Base-by-base conservation (phyloP, 768 basidiomycete species). In the Pleurotus pulmonarius region DNA sequence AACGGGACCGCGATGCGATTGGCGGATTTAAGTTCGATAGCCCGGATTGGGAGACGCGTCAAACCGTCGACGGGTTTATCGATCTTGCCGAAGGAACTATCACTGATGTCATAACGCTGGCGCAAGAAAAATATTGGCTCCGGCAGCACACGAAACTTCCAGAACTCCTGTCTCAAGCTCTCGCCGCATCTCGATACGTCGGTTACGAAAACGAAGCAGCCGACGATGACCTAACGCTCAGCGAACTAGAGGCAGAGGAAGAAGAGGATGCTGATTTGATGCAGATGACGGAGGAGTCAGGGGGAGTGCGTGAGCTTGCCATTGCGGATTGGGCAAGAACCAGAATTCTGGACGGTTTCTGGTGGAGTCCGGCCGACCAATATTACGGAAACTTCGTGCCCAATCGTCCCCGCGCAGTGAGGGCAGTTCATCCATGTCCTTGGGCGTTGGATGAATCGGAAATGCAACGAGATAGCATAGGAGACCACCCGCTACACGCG, bases 111-210 rank as follows among this genome's bases (percentile, higher is more conserved):
- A 65, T 90, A 34, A 65, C 65, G 26, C 68, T 87, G 25, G 85
- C 86, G 13, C 75, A 82, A 59, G 90, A 91, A 67, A 87, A 88
- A 67, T 73, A 77, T 55, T 92, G 90, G 90, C 66, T 91, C 47
- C 73, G 83, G 38, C 76, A 71, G 40, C 67, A 82, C 64, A 92
- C 90, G 0, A 85, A 85, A 59, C 75, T 90, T 58, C 73, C 75
- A 1, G 85, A 87, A 56, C 76, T 90, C 64, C 79, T 89, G 68
- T 74, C 76, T 59, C 87, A 89, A 59, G 85, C 86, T 3, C 68
- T 89, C 6, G 87, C 87, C 22, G 83, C 88, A 5, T 61, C 60
- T 15, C 37, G 59, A 24, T 57, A 53, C 16, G 45, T 53, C 8
- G 59, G 59, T 13, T 60, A 59, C 55, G 59, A 48, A 43, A 67